phyloP scores from a whole-genome alignment of 2,329 filamentous ascomycete species.

The Basipetospora chlamydospora region DNA sequence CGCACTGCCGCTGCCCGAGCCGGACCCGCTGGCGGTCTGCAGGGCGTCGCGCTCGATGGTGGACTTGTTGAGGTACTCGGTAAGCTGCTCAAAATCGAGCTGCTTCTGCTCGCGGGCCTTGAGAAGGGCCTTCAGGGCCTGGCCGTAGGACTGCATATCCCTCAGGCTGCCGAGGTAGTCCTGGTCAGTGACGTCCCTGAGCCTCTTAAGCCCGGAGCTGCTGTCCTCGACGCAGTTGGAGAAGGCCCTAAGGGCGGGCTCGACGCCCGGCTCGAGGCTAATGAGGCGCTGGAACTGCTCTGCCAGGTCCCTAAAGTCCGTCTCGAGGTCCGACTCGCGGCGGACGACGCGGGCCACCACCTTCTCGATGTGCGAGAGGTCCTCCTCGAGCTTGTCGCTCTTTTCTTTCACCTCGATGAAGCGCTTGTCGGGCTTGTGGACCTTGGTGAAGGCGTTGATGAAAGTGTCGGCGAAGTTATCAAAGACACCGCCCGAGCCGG shows the following conservation, averaged over 20 bases:
- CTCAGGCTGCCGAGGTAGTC: constrained; percentile 85
- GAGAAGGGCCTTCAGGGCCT: constrained; percentile 73
- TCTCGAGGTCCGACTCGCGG: constrained; percentile 73
- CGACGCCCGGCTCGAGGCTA: constrained; percentile 74
- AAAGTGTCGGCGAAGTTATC: constrained; percentile 94
- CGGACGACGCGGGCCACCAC: constrained; percentile 84
- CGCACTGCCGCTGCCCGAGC: constrained; percentile 38
- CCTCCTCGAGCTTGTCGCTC: constrained; percentile 86
- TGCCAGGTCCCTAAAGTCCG: constrained; percentile 77
- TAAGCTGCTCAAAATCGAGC: constrained; percentile 89
- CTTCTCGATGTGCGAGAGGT: constrained; percentile 85
- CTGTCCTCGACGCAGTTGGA: constrained; percentile 76
- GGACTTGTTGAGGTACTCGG: constrained; percentile 87
- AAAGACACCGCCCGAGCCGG: constrained; percentile 48
- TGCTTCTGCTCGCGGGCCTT: constrained; percentile 96
- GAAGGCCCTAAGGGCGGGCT: constrained; percentile 70
- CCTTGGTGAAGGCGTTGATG: constrained; percentile 92
- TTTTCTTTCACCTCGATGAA: constrained; percentile 91
- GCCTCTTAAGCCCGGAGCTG: constrained; percentile 57
- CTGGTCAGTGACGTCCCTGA: constrained; percentile 86
- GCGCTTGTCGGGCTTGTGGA: constrained; percentile 85
- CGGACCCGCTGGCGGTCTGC: constrained; percentile 32
- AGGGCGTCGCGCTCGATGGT: constrained; percentile 74
- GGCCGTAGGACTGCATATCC: constrained; percentile 91
- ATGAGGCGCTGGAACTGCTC: constrained; percentile 93